phyloP scores from a whole-genome alignment of 164 flowering plant species.

The Stephania japonica region DNA sequence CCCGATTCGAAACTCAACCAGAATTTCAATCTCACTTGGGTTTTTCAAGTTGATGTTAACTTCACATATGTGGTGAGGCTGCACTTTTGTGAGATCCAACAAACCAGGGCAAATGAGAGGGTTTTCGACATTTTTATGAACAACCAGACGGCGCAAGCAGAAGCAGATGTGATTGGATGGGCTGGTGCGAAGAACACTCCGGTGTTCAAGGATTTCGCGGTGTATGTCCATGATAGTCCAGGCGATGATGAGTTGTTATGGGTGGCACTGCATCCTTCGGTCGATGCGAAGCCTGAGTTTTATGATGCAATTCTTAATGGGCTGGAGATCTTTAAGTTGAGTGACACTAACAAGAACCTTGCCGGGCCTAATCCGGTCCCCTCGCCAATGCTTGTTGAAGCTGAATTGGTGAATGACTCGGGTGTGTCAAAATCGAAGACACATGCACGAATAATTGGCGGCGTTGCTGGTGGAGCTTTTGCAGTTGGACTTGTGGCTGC shows the following conservation, averaged over 20 bases:
- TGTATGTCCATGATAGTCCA: constrained; percentile 18
- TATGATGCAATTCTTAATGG: constrained; percentile 55
- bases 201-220: constrained; percentile 41
- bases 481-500: constrained; percentile 37
- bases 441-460: constrained; percentile 21
- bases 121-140: constrained; percentile 49
- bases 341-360: constrained; percentile 23
- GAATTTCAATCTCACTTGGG: constrained; percentile 64
- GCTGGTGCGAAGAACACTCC: constrained; percentile 33
- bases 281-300: constrained; percentile 27
- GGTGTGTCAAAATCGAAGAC: neutral
- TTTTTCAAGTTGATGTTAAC: constrained; percentile 45
- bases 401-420: constrained; percentile 14
- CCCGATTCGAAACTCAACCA: constrained; percentile 28
- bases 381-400: constrained; percentile 29
- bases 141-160: constrained; percentile 35
- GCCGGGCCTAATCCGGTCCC: constrained; percentile 66
- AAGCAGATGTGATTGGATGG: constrained; percentile 42
- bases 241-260: constrained; percentile 25
- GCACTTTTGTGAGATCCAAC: constrained; percentile 58
- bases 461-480: constrained; percentile 46
- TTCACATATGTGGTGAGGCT: constrained; percentile 59
- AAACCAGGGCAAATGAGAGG: constrained; percentile 32
- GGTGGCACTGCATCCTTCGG: constrained; percentile 40
- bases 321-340: constrained; percentile 60